These are phyloP conservation scores for Aspergillus affinis DNA, from an alignment of 495 filamentous ascomycete species.

Conservation along the genomic window DNA sequence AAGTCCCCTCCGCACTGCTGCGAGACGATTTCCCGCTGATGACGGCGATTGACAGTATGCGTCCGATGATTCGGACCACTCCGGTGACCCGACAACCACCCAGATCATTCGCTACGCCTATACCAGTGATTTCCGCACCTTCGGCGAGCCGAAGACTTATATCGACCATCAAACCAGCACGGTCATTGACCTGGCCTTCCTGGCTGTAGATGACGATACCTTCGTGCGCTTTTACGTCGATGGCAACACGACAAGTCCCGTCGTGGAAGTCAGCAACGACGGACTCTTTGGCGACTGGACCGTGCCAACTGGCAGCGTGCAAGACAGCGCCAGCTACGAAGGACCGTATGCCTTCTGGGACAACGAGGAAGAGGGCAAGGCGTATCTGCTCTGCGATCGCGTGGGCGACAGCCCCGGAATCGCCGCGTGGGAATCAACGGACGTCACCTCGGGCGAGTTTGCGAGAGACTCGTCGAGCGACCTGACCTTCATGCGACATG, in stretches of 20 bases:
- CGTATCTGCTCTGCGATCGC: constrained; percentile 14
- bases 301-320: constrained; percentile 1
- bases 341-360: constrained; percentile 20
- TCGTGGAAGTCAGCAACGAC: constrained; percentile 18
- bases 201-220: constrained; percentile 6
- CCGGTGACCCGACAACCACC: constrained; percentile 5
- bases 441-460: constrained; percentile 11
- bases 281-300: constrained; percentile 19
- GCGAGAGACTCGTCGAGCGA: constrained; percentile 8
- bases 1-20: not conserved
- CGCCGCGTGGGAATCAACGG: constrained; percentile 12
- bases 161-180: constrained; percentile 7
- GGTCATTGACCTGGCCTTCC: constrained; percentile 16
- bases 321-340: constrained; percentile 15
- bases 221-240: constrained; percentile 15
- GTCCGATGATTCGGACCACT: constrained; percentile 14
- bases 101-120: constrained; percentile 20
- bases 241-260: constrained; percentile 4
- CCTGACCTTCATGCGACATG: constrained; percentile 19
- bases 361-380: constrained; percentile 13
- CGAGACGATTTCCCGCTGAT: not conserved
- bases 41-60: constrained; percentile 9
- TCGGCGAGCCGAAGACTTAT: constrained; percentile 13
- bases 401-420: constrained; percentile 17
- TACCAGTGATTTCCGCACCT: constrained; percentile 20